A percentile compares a stretch with the other conserved stretches of the same genome.
Conservation (phyloP, 2,329 filamentous ascomycete species). For the Colletotrichum cuscutae region DNA sequence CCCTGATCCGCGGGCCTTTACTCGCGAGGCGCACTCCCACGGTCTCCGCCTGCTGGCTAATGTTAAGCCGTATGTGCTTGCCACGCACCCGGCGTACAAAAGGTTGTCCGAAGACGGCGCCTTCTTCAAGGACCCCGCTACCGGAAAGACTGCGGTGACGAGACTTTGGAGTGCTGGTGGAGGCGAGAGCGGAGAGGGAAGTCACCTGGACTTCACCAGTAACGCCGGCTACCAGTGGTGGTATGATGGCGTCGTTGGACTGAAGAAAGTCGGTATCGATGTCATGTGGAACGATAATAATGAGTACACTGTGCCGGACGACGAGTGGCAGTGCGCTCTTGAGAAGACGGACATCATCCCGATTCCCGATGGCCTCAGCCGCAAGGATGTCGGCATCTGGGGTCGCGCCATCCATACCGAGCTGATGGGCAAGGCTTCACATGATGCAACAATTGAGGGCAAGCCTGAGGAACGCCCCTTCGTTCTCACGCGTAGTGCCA, state of each 20-base stretch:
- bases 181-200: constrained; percentile 75
- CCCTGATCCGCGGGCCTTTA: constrained; percentile 73
- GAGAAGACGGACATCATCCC: constrained; percentile 49
- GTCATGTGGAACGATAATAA: constrained; percentile 86
- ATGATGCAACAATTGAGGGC: constrained; percentile 71
- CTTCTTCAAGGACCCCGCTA: constrained; percentile 71
- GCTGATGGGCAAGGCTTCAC: constrained; percentile 75
- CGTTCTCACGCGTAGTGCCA: constrained; percentile 76
- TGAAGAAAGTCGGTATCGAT: constrained; percentile 73
- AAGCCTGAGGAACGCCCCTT: constrained; percentile 72
- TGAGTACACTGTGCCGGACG: constrained; percentile 75
- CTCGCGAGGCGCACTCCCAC: constrained; percentile 68
- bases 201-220: constrained; percentile 80
- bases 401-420: constrained; percentile 77
- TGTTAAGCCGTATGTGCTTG: constrained; percentile 78
- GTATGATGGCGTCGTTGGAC: constrained; percentile 72
- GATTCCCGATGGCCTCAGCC: constrained; percentile 46
- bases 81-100: constrained; percentile 73
- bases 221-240: constrained; percentile 75
- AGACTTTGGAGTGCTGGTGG: constrained; percentile 79
- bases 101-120: constrained; percentile 67
- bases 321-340: constrained; percentile 72
- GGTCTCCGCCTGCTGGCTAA: constrained; percentile 77
- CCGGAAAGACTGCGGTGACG: constrained; percentile 63
- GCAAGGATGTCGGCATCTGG: constrained; percentile 72